A percentile compares a stretch with the other conserved stretches of the same genome.
phyloP scores from a whole-genome alignment of 2,329 filamentous ascomycete species.

The Xylariaceae sp. region DNA sequence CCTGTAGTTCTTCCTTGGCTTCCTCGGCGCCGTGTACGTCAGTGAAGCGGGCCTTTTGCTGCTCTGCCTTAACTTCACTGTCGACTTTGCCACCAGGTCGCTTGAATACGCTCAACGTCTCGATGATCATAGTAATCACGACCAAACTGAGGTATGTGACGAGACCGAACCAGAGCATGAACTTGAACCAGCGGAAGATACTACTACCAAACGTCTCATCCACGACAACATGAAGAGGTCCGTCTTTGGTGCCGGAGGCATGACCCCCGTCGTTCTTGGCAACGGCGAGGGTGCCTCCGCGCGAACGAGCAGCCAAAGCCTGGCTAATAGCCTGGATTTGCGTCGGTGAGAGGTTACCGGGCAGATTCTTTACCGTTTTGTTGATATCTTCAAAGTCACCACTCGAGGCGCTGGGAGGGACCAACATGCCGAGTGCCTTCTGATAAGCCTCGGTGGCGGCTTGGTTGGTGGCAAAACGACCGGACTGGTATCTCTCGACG shows the following conservation, averaged over 20 bases:
- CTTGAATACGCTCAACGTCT: conserved; percentile 72
- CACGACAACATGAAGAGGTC: conserved; percentile 91
- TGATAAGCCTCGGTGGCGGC: conserved; percentile 74
- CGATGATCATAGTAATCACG: conserved; percentile 74
- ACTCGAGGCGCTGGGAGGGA: conserved; percentile 31
- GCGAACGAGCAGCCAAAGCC: conserved; percentile 67
- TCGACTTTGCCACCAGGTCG: conserved; percentile 66
- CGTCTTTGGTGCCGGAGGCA: conserved; percentile 64
- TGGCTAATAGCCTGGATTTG: conserved; percentile 76
- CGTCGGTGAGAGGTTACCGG: conserved; percentile 47
- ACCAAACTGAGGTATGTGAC: conserved; percentile 75
- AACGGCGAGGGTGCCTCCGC: conserved; percentile 60
- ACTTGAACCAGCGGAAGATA: conserved; percentile 90
- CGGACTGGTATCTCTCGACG: conserved; percentile 82
- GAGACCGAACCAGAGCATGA: conserved; percentile 71
- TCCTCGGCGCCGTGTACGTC: conserved; percentile 98
- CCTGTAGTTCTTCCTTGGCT: conserved; percentile 95
- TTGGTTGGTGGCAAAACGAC: conserved; percentile 74
- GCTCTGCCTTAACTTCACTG: conserved; percentile 85
- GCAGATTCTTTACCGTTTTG: conserved; percentile 31
- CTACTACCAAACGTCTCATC: conserved; percentile 77
- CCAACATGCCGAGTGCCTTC: conserved; percentile 57
- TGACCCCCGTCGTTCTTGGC: conserved; percentile 44
- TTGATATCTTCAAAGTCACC: conserved; percentile 22
- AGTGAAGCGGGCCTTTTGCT: conserved; percentile 83